Conservation (phyloP, 2,329 filamentous ascomycete species). For the Penicillium polonicum region DNA sequence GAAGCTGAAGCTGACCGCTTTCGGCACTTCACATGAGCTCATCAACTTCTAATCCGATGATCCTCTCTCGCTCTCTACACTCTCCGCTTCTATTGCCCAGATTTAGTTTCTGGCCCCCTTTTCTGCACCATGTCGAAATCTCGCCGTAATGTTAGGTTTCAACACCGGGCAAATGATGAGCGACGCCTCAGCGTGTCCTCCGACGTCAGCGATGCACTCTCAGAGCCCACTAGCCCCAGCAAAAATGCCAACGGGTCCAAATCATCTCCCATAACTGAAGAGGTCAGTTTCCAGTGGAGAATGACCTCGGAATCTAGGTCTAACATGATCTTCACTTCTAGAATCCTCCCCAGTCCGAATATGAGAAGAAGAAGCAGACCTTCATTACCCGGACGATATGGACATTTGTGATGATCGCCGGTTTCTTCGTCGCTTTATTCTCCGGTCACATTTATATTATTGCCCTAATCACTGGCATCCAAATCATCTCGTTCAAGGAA, state of each 20-base stretch:
- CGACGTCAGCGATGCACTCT: slow-evolving; percentile 54
- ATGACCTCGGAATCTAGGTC: not conserved
- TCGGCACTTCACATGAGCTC: slow-evolving; percentile 36
- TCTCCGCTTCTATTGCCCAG: slow-evolving; percentile 16
- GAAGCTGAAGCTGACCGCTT: slow-evolving; percentile 25
- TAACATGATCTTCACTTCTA: slow-evolving; percentile 16
- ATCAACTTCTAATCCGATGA: slow-evolving; percentile 20
- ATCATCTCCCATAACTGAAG: slow-evolving; percentile 36
- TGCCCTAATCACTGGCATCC: slow-evolving; percentile 83
- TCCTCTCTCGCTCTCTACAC: slow-evolving; percentile 22
- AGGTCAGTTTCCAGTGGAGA: slow-evolving; percentile 27
- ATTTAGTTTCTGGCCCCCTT: slow-evolving; percentile 15
- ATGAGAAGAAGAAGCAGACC: slow-evolving; percentile 98
- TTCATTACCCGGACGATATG: slow-evolving; percentile 96
- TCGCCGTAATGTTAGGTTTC: slow-evolving; percentile 61
- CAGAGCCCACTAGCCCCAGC: slow-evolving; percentile 52
- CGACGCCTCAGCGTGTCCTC: slow-evolving; percentile 54
- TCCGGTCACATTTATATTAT: slow-evolving; percentile 98
- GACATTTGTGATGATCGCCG: slow-evolving; percentile 95
- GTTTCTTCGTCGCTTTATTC: slow-evolving; percentile 90
- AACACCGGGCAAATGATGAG: slow-evolving; percentile 50
- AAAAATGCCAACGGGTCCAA: slow-evolving; percentile 43
- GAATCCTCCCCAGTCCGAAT: slow-evolving; percentile 61
- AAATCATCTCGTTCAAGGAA: slow-evolving; percentile 98
- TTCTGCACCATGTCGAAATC: slow-evolving; percentile 51